phyloP scores from a whole-genome alignment of 495 filamentous ascomycete species.

The Aspergillus homomorphus region DNA sequence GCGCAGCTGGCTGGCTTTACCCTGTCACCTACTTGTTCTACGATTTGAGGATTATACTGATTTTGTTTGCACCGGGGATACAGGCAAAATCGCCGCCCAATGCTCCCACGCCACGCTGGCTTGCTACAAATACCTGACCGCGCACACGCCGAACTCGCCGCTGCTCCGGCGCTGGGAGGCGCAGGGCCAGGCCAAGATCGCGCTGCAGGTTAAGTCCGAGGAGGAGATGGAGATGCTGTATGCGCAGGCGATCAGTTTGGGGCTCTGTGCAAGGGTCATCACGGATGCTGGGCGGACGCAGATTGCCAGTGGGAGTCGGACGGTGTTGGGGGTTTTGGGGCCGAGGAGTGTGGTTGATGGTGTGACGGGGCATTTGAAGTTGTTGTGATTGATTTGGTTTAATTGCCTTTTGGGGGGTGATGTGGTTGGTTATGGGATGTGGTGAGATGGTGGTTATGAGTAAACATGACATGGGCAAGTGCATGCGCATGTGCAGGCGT shows the following conservation, averaged over 20 bases:
- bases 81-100: slow-evolving; percentile 97
- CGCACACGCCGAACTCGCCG: slow-evolving; percentile 52
- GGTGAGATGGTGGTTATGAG: not conserved
- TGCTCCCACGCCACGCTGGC: slow-evolving; percentile 93
- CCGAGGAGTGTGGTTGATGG: slow-evolving; percentile 83
- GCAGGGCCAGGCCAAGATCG: slow-evolving; percentile 85
- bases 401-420: slow-evolving; percentile 6
- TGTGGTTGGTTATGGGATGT: not conserved
- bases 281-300: slow-evolving; percentile 96
- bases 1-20: not conserved
- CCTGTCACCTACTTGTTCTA: not conserved
- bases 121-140: slow-evolving; percentile 81
- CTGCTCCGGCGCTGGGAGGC: slow-evolving; percentile 84
- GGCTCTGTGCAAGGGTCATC: slow-evolving; percentile 82
- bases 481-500: too few species aligned
- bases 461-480: not conserved
- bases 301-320: slow-evolving; percentile 88
- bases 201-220: slow-evolving; percentile 76
- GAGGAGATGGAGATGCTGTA: slow-evolving; percentile 76
- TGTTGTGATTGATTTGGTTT: slow-evolving; percentile 53
- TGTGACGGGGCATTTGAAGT: slow-evolving; percentile 84
- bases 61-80: not conserved
- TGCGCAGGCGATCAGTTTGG: slow-evolving; percentile 75
- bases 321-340: slow-evolving; percentile 85
- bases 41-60: slow-evolving; percentile 1